phyloP scores from a whole-genome alignment of 2,329 filamentous ascomycete species.

The Fusarium temperatum region DNA sequence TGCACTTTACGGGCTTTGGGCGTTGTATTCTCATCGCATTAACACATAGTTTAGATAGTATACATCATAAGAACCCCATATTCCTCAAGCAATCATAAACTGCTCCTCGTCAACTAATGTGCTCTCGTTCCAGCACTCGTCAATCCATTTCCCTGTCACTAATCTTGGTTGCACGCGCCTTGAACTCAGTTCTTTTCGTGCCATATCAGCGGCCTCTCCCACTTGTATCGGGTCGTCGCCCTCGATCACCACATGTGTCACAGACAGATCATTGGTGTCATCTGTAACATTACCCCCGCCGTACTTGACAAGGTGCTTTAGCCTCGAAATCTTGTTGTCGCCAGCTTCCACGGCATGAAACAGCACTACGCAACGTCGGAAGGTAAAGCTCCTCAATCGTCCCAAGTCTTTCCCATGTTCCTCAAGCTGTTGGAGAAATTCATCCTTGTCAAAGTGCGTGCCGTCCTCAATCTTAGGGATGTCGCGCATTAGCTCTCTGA shows the following conservation, averaged over 20 bases:
- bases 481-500: conserved; percentile 59
- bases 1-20: neutral
- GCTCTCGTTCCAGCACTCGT: conserved; percentile 80
- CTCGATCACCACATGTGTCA: conserved; percentile 78
- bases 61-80: conserved; percentile 29
- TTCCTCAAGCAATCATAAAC: conserved; percentile 49
- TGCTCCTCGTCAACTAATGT: conserved; percentile 83
- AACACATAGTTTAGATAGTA: conserved; percentile 33
- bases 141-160: conserved; percentile 77
- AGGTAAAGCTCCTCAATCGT: conserved; percentile 61
- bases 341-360: conserved; percentile 48
- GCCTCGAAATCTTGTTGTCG: conserved; percentile 50
- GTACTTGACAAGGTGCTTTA: conserved; percentile 71
- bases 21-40: conserved; percentile 12
- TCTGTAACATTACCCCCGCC: conserved; percentile 69
- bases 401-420: conserved; percentile 62
- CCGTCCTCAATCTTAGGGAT: conserved; percentile 61
- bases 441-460: conserved; percentile 53
- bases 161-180: conserved; percentile 69
- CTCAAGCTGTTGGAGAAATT: conserved; percentile 65
- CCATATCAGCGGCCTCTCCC: conserved; percentile 50
- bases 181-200: conserved; percentile 57
- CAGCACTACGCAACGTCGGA: conserved; percentile 56
- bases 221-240: conserved; percentile 52
- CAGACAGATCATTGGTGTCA: conserved; percentile 57